Percentiles rank a stretch among this genome's conserved stretches.
Conservation (phyloP, 139 green algal genomes). For the Chlorella sp. region DNA sequence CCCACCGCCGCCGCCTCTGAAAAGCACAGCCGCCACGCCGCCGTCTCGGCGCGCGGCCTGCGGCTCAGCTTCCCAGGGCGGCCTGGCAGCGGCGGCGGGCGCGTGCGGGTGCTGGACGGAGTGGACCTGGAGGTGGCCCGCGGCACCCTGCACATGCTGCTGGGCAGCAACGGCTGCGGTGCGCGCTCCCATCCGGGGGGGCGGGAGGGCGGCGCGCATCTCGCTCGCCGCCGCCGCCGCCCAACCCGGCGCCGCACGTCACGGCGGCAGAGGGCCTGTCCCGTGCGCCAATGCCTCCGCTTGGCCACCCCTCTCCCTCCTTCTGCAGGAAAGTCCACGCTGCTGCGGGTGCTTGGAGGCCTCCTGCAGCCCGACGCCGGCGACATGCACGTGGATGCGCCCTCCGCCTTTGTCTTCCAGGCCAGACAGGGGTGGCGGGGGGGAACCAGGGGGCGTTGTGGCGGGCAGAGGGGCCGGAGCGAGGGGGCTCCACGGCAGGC, state of each 20-base stretch:
- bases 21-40: not conserved
- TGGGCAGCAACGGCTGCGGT: constrained; percentile 91
- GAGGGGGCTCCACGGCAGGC: too few relatives aligned
- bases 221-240: not conserved
- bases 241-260: not conserved
- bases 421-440: too few relatives aligned
- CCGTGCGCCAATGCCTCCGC: not conserved
- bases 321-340: constrained; percentile 73
- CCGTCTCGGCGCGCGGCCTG: constrained; percentile 21
- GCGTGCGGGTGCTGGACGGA: constrained; percentile 15
- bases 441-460: too few relatives aligned
- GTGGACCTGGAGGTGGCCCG: constrained; percentile 41
- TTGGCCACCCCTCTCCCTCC: not conserved
- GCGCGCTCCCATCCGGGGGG: constrained; percentile 15
- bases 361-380: constrained; percentile 70
- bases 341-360: constrained; percentile 83
- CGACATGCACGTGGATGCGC: constrained; percentile 45
- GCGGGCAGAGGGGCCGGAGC: too few relatives aligned
- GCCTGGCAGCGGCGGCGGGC: constrained; percentile 12
- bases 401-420: constrained; percentile 94
- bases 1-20: too few relatives aligned
- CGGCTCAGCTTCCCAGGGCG: constrained; percentile 17
- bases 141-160: constrained; percentile 90
- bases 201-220: not conserved
- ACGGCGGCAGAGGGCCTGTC: not conserved